A percentile compares a stretch with the other conserved stretches of the same genome.
Evolutionary conservation across 2,329 filamentous ascomycete species (phyloP).

Genomic region (Hymenoscyphus repandus): DNA sequence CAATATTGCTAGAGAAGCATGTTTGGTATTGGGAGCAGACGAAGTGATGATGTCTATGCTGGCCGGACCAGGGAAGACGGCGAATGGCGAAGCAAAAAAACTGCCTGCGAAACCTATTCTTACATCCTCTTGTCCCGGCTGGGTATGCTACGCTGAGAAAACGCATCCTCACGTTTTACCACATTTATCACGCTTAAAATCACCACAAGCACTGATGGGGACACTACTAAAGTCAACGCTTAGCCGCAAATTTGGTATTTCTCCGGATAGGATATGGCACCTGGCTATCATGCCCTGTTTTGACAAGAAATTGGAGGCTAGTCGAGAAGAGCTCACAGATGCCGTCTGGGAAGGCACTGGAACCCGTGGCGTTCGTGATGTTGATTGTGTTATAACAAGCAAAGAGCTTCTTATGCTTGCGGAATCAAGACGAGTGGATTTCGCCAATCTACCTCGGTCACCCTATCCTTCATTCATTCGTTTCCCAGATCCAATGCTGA

Average conservation of each 20-base stretch:
- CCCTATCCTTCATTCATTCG: conserved; percentile 44
- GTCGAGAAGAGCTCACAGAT: conserved; percentile 85
- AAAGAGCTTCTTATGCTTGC: conserved; percentile 90
- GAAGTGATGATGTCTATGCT: conserved; percentile 51
- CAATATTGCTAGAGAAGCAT: conserved; percentile 74
- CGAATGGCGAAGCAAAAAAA: conserved; percentile 8
- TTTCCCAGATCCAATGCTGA: conserved; percentile 70
- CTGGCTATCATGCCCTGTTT: conserved; percentile 97
- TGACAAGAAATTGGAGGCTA: conserved; percentile 97
- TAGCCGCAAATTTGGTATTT: conserved; percentile 64
- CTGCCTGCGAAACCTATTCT: conserved; percentile 56
- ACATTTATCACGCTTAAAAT: conserved; percentile 87
- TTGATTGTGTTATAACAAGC: conserved; percentile 96
- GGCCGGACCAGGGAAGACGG: conserved; percentile 11
- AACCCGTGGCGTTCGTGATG: conserved; percentile 66
- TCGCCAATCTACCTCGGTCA: conserved; percentile 63
- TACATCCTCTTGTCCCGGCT: conserved; percentile 89
- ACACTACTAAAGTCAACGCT: conserved; percentile 85
- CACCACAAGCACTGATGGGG: conserved; percentile 85
- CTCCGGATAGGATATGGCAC: conserved; percentile 84
- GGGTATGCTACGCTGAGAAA: conserved; percentile 99
- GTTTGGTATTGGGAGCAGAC: conserved; percentile 72
- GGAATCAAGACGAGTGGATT: conserved; percentile 70
- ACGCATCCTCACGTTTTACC: conserved; percentile 91
- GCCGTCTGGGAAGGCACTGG: conserved; percentile 59